Evolutionary conservation across 108 stramenopile genomes (phyloP).

Genomic region (Cyclotella sp.): DNA sequence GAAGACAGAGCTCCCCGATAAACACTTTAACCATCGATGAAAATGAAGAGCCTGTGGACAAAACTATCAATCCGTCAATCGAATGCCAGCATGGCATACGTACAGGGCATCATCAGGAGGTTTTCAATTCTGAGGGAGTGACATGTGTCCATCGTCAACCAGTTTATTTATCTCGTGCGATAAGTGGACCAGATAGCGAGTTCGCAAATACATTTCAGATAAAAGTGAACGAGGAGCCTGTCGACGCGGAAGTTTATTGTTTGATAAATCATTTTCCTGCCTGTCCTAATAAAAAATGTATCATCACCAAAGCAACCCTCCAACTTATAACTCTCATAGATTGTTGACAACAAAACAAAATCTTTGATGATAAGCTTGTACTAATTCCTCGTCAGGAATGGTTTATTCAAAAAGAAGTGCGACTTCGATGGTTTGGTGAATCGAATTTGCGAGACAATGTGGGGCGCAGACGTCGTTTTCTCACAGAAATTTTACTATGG

Average conservation of each 20-base stretch:
- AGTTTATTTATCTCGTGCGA: slow-evolving; percentile 39
- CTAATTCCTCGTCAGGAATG: slow-evolving; percentile 46
- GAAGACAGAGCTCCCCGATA: slow-evolving; percentile 38
- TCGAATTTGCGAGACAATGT: slow-evolving; percentile 47
- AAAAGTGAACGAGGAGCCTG: slow-evolving; percentile 50
- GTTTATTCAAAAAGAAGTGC: slow-evolving; percentile 57
- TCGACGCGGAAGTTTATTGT: slow-evolving; percentile 38
- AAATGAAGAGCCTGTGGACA: slow-evolving; percentile 57
- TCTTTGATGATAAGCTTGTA: slow-evolving; percentile 9
- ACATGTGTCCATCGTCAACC: slow-evolving; percentile 36
- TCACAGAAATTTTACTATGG: slow-evolving; percentile 50
- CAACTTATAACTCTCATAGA: background rate
- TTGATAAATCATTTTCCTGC: background rate
- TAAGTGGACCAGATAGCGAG: slow-evolving; percentile 44
- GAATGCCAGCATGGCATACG: slow-evolving; percentile 15
- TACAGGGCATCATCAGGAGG: slow-evolving; percentile 30
- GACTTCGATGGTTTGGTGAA: slow-evolving; percentile 44
- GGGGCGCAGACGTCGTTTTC: slow-evolving; percentile 46
- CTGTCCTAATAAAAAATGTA: background rate
- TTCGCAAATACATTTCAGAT: slow-evolving; percentile 43
- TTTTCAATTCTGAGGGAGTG: slow-evolving; percentile 47
- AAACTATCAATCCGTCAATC: slow-evolving; percentile 41
- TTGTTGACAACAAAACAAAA: too few relatives aligned
- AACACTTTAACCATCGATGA: slow-evolving; percentile 44
- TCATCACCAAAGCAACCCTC: background rate